phyloP scores from a whole-genome alignment of 371 early-diverging fungal species.

The Mortierella sp. region DNA sequence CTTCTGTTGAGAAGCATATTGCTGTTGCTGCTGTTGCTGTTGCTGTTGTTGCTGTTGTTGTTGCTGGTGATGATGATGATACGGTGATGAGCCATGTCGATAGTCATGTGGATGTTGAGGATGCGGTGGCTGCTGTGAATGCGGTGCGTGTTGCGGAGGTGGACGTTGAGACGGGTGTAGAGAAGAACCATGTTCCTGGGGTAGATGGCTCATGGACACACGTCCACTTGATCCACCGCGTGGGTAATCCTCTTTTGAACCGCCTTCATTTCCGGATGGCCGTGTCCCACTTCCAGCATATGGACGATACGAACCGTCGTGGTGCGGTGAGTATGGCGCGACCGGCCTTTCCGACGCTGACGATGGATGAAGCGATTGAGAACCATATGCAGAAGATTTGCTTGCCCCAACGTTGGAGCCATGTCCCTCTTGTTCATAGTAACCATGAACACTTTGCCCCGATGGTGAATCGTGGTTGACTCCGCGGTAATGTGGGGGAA shows the following conservation, averaged over 20 bases:
- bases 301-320: conserved; percentile 25
- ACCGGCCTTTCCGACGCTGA: conserved; percentile 21
- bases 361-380: conserved; percentile 27
- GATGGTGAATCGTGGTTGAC: conserved; percentile 13
- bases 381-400: conserved; percentile 20
- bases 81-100: conserved; percentile 12
- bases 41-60: too few relatives aligned
- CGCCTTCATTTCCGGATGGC: conserved; percentile 2
- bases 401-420: conserved; percentile 4
- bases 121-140: conserved; percentile 19
- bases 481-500: conserved; percentile 16
- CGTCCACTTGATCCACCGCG: conserved; percentile 16
- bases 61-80: conserved; percentile 22
- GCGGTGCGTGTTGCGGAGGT: conserved; percentile 17
- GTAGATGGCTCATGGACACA: conserved; percentile 22
- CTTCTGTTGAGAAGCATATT: conserved; percentile 22
- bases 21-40: conserved; percentile 13
- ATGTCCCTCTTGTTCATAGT: conserved; percentile 33
- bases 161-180: conserved; percentile 15
- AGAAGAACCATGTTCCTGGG: conserved; percentile 14
- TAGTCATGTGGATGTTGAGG: conserved; percentile 25
- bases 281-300: conserved; percentile 15
- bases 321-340: conserved; percentile 12
- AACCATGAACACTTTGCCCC: conserved; percentile 10
- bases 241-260: conserved; percentile 20